A percentile compares a stretch with the other conserved stretches of the same genome.
phyloP scores from a whole-genome alignment of 2,329 filamentous ascomycete genomes.

The Endoconidiophora polonica region DNA sequence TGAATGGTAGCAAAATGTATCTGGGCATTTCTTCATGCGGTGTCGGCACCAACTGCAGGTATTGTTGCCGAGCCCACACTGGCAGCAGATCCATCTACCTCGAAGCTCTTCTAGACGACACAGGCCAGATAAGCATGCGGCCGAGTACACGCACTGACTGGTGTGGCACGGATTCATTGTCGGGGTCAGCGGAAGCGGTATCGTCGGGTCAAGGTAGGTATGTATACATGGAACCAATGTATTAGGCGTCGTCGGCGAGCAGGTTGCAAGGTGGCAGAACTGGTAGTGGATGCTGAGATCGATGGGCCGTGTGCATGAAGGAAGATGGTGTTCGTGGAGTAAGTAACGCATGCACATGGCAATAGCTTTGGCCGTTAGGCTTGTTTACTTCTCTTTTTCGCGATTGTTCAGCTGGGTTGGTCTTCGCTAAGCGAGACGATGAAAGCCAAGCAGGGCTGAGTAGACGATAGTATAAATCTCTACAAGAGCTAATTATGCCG shows the following conservation, averaged over 20 bases:
- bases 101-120: constrained; percentile 33
- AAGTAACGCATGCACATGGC: constrained; percentile 32
- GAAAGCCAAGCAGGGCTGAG: too few relatives aligned
- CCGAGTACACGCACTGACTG: constrained; percentile 28
- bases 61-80: constrained; percentile 30
- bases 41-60: constrained; percentile 29
- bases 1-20: constrained; percentile 36
- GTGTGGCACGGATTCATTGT: constrained; percentile 25
- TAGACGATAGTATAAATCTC: too few relatives aligned
- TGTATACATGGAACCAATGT: constrained; percentile 14
- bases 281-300: constrained; percentile 27
- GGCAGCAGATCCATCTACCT: constrained; percentile 33
- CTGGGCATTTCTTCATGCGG: constrained; percentile 28
- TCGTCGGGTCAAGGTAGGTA: constrained; percentile 18
- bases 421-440: too few relatives aligned
- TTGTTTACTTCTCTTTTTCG: too few relatives aligned
- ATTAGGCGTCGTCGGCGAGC: constrained; percentile 15
- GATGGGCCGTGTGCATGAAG: constrained; percentile 26
- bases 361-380: too few relatives aligned
- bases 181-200: too few relatives aligned
- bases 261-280: constrained; percentile 21
- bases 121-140: constrained; percentile 29
- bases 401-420: too few relatives aligned
- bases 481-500: too few relatives aligned
- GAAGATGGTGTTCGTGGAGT: constrained; percentile 33